phyloP scores from a whole-genome alignment of 352 stramenopile genomes.

The Globisporangium acanthophoron region DNA sequence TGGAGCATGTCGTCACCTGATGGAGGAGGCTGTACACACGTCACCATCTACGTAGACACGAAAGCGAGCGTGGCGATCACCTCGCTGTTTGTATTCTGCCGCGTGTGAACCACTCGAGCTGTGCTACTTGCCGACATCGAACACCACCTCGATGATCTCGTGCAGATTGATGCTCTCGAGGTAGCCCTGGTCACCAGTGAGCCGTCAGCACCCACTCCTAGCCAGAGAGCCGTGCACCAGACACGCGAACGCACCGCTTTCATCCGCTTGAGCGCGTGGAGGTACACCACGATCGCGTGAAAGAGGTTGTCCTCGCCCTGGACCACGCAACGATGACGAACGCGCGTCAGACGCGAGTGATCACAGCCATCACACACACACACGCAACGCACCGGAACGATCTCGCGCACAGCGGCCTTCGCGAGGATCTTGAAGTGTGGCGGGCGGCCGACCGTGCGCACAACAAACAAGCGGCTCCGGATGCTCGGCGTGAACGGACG shows the following conservation, averaged over 20 bases:
- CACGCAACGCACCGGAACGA: slow-evolving; percentile 52
- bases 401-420: slow-evolving; percentile 70
- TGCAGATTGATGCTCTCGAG: slow-evolving; percentile 87
- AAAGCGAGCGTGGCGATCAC: too few relatives aligned
- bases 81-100: neutral
- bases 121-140: slow-evolving; percentile 77
- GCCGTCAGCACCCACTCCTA: neutral
- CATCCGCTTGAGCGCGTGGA: slow-evolving; percentile 81
- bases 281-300: slow-evolving; percentile 78
- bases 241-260: slow-evolving; percentile 54
- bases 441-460: slow-evolving; percentile 66
- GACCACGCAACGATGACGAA: too few relatives aligned
- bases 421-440: slow-evolving; percentile 84
- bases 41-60: neutral
- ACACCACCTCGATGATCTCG: slow-evolving; percentile 78
- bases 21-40: neutral
- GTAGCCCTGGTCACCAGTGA: slow-evolving; percentile 40
- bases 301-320: slow-evolving; percentile 84
- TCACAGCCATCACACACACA: neutral
- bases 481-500: slow-evolving; percentile 68
- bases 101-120: too few relatives aligned
- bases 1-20: neutral
- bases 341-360: neutral
- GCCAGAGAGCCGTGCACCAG: neutral
- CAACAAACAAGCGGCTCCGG: slow-evolving; percentile 67